Evolutionary conservation across 352 stramenopile species (phyloP).

Genomic region (Sclerospora graminicola): DNA sequence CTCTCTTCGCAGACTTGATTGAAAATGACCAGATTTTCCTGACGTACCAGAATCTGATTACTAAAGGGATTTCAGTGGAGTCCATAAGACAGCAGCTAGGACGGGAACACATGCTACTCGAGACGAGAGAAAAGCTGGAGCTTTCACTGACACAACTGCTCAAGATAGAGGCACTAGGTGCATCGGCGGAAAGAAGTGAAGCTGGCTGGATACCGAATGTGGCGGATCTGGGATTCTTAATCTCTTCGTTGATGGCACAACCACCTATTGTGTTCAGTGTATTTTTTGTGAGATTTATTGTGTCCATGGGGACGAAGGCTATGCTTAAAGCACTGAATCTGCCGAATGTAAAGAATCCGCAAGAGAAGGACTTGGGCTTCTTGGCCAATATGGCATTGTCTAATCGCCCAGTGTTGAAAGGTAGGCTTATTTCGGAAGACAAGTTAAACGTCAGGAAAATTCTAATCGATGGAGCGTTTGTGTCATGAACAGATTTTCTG

Average conservation of each 20-base stretch:
- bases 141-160: conserved; percentile 33
- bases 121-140: conserved; percentile 38
- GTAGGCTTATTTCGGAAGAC: conserved; percentile 10
- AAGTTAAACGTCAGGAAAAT: neutral
- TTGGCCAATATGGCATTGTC: conserved; percentile 47
- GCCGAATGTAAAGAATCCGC: conserved; percentile 48
- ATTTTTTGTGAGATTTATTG: conserved; percentile 41
- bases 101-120: conserved; percentile 45
- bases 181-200: conserved; percentile 1
- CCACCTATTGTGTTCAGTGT: conserved; percentile 60
- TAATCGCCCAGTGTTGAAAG: conserved; percentile 53
- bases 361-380: conserved; percentile 60
- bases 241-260: conserved; percentile 37
- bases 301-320: conserved; percentile 25
- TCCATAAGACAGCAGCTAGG: conserved; percentile 64
- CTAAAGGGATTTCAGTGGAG: conserved; percentile 46
- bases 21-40: conserved; percentile 38
- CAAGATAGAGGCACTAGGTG: conserved; percentile 15
- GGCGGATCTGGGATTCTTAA: conserved; percentile 36
- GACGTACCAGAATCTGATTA: conserved; percentile 52
- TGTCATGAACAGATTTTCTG: conserved; percentile 34
- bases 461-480: conserved; percentile 1
- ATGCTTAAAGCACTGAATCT: conserved; percentile 36
- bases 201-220: conserved; percentile 43
- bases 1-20: conserved; percentile 34